A percentile compares a stretch with the other conserved stretches of the same genome.
phyloP scores from a whole-genome alignment of 495 filamentous ascomycete genomes.

The Neurospora sp. region DNA sequence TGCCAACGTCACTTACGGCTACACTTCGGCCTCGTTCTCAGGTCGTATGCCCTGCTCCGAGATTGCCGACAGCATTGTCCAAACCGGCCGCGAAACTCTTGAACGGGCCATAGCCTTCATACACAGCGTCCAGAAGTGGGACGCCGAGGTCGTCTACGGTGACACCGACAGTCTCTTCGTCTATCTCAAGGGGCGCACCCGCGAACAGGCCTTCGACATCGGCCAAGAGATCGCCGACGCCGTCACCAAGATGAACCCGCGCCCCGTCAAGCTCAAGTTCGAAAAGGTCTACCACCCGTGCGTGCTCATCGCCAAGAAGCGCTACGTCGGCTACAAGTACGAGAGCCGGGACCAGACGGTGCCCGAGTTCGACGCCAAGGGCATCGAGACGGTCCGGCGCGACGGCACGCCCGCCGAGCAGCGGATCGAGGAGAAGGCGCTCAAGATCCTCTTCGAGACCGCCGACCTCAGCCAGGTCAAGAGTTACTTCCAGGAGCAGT shows the following conservation, averaged over 20 bases:
- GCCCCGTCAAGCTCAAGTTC: constrained; percentile 92
- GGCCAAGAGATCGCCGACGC: constrained; percentile 86
- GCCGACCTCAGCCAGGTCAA: constrained; percentile 86
- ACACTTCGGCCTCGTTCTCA: constrained; percentile 91
- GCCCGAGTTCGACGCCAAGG: constrained; percentile 95
- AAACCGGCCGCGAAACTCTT: constrained; percentile 86
- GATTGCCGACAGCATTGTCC: constrained; percentile 96
- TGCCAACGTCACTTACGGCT: constrained; percentile 96
- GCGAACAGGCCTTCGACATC: constrained; percentile 82
- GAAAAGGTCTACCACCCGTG: constrained; percentile 98
- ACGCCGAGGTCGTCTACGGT: constrained; percentile 93
- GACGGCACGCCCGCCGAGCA: constrained; percentile 94
- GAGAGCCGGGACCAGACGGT: constrained; percentile 65
- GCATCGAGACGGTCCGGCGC: constrained; percentile 90
- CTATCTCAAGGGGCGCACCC: constrained; percentile 75
- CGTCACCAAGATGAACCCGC: constrained; percentile 83
- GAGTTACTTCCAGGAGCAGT: constrained; percentile 80
- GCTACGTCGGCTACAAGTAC: constrained; percentile 97
- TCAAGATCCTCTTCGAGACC: constrained; percentile 77
- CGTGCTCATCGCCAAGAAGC: constrained; percentile 89
- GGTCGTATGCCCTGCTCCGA: constrained; percentile 96
- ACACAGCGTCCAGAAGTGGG: constrained; percentile 77
- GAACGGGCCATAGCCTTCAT: constrained; percentile 91
- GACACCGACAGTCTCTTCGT: constrained; percentile 97
- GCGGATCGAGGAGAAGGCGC: constrained; percentile 91